Percentiles rank a stretch among this genome's conserved stretches.
phyloP scores from a whole-genome alignment of 345 rosid species.

The Hevea brasiliensis region DNA sequence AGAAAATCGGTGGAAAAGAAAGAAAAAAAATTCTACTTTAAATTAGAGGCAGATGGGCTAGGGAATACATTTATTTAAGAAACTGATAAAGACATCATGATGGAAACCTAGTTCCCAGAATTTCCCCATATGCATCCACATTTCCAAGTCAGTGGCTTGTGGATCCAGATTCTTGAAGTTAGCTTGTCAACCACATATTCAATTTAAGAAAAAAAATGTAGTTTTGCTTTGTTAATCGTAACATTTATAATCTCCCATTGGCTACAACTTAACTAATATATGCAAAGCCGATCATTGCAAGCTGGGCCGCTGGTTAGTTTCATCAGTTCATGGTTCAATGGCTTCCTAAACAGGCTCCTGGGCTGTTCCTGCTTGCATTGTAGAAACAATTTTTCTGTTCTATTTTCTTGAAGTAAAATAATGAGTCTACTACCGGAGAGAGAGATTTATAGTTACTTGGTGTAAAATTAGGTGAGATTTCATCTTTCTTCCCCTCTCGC shows the following conservation, averaged over 20 bases:
- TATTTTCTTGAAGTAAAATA: no score
- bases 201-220: no score
- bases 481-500: neutral
- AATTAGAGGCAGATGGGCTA: neutral
- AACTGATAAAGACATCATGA: neutral
- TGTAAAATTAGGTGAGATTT: neutral
- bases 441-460: neutral
- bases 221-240: neutral
- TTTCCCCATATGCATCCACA: neutral
- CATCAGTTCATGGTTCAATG: neutral
- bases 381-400: neutral
- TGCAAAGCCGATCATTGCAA: neutral
- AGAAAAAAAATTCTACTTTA: neutral
- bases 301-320: neutral
- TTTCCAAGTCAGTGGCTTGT: neutral
- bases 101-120: neutral
- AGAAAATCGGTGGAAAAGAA: neutral
- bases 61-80: neutral
- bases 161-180: conserved; percentile 6
- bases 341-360: neutral
- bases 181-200: neutral
- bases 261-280: neutral
- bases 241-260: neutral
- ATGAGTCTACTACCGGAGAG: neutral
- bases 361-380: neutral